phyloP scores from a whole-genome alignment of 768 basidiomycete species.

The Lactarius evosmus region DNA sequence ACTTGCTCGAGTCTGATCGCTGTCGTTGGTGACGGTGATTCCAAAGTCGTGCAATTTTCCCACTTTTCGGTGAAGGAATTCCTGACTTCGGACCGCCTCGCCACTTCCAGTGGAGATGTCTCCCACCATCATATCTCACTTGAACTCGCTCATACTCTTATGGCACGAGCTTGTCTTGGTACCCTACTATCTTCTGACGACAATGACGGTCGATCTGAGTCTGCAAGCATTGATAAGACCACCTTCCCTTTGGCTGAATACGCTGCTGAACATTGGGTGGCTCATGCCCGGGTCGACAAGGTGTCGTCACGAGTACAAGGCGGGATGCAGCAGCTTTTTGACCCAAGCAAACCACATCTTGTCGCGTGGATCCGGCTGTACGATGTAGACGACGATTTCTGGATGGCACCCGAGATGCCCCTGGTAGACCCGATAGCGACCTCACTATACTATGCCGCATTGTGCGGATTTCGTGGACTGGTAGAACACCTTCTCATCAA shows the following conservation, averaged over 20 bases:
- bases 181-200: not conserved
- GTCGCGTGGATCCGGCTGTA: not conserved
- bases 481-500: not conserved
- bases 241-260: not conserved
- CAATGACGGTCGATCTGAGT: no score
- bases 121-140: not conserved
- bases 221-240: no score
- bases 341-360: not conserved
- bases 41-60: not conserved
- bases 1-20: not conserved
- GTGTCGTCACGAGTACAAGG: not conserved
- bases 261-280: not conserved
- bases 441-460: not conserved
- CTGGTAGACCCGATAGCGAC: not conserved
- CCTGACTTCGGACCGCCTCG: not conserved
- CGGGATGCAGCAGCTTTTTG: not conserved
- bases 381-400: not conserved
- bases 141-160: not conserved
- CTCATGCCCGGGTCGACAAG: not conserved
- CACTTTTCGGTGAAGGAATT: not conserved
- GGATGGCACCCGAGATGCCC: no score
- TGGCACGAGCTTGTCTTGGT: not conserved
- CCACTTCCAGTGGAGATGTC: not conserved
- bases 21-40: not conserved
- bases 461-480: not conserved